Conservation (phyloP, 345 rosid genomes). For the Citrus cavaleriei region DNA sequence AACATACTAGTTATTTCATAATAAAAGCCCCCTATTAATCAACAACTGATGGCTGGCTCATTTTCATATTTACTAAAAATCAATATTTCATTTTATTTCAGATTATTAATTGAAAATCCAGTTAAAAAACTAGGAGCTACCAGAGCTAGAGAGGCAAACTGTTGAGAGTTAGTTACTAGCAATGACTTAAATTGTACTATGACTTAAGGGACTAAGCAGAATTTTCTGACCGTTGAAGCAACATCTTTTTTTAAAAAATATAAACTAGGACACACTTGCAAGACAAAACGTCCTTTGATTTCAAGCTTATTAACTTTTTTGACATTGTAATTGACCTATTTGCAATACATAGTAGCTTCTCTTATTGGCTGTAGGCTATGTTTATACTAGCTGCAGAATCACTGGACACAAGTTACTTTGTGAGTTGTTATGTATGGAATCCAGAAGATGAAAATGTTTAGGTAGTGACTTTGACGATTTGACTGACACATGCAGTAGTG, state of each 20-base stretch:
- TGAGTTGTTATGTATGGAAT: conserved; percentile 86
- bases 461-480: conserved; percentile 78
- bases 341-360: conserved; percentile 15
- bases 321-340: not conserved
- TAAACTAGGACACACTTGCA: conserved; percentile 92
- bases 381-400: conserved; percentile 87
- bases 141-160: conserved; percentile 74
- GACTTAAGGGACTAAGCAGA: conserved; percentile 15
- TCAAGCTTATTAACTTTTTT: not conserved
- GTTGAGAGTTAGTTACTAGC: conserved; percentile 7
- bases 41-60: not conserved
- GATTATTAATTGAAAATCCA: conserved; percentile 80
- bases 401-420: conserved; percentile 84
- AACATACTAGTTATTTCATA: no score
- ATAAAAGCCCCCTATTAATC: no score
- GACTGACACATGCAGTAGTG: conserved; percentile 74
- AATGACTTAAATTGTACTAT: not conserved
- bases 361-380: conserved; percentile 57
- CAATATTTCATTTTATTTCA: conserved; percentile 29
- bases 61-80: conserved; percentile 2
- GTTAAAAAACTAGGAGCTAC: conserved; percentile 88
- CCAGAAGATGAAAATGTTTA: conserved; percentile 73
- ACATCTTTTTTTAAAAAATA: conserved; percentile 74
- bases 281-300: conserved; percentile 65
- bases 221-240: conserved; percentile 56